phyloP scores from a whole-genome alignment of 208 protist species.

The Wallacemonas sp. region DNA sequence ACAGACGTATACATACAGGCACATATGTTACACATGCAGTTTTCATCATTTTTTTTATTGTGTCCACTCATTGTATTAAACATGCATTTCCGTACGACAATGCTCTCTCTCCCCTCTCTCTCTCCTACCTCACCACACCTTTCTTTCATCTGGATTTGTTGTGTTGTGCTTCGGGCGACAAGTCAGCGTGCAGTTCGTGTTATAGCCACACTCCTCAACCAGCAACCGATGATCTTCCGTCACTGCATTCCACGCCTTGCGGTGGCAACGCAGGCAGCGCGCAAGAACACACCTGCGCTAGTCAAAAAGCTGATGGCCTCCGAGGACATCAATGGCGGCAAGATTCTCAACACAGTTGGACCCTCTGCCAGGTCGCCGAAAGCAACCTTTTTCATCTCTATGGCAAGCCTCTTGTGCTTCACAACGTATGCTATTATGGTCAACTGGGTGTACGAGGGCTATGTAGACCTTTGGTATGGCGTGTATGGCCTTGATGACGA shows the following conservation, averaged over 20 bases:
- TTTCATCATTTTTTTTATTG: background rate
- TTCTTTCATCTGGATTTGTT: constrained; percentile 1
- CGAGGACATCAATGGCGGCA: constrained; percentile 5
- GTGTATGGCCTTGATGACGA: constrained; percentile 73
- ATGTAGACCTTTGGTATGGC: constrained; percentile 80
- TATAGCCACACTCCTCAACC: too few relatives aligned
- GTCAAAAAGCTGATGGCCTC: constrained; percentile 4
- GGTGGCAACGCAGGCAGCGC: background rate
- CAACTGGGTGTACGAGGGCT: constrained; percentile 79
- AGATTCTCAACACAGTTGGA: constrained; percentile 28
- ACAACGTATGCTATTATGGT: constrained; percentile 77
- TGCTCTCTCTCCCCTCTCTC: background rate
- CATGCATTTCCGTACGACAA: too few relatives aligned
- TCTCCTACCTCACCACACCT: background rate
- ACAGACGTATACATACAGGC: background rate
- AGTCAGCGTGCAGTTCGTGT: background rate
- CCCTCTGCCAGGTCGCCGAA: constrained; percentile 19
- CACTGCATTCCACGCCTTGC: background rate
- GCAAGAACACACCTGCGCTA: background rate
- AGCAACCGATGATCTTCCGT: constrained; percentile 1
- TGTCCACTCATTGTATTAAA: background rate
- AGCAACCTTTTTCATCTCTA: constrained; percentile 23
- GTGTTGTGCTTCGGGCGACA: too few relatives aligned
- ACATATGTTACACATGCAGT: background rate
- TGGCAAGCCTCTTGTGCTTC: constrained; percentile 46